Evolutionary conservation across 2,329 filamentous ascomycete genomes (phyloP), one percentile per base, ranked within the genome.

Genomic region (Diaporthe citrichinensis): DNA sequence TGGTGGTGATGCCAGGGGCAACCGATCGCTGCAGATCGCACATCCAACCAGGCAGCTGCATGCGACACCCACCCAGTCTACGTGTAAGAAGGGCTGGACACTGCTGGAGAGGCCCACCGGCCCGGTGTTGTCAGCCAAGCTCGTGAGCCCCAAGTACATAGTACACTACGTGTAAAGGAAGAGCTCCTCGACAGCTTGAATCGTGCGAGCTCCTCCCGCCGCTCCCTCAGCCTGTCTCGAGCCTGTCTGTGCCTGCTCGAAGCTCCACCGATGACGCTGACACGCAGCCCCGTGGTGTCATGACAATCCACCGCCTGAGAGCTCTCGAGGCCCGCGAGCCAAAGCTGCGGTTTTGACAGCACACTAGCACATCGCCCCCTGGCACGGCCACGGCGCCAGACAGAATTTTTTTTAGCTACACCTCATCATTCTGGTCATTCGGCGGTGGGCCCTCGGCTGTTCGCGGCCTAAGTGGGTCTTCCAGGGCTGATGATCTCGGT

Each of bases 401-500:
- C 44, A 68, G 44, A 53, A 20, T 68, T 68, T 51, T 67, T 51
- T 67, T 68, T 68, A 68, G 46, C 65, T 28, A 5, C 46, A 39
- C 39, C 31, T 68, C 65, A 51, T 67, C 61, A 53, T 39, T 68
- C 46, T 68, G 46, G 39, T 65, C 44, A 53, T 53, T 53, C 23
- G 36, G 46, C 65, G n/a, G n/a, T 53, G 46, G 61, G 20, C 7
- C 65, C 51, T 73, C 53, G 74, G 69, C 69, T 73, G 31, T 55
- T 68, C 61, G 61, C 71, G 74, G 58, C n/a, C 59, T 7, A 58
- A 34, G 73, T 44, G 68, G 73, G n/a, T 41, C 71, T 53, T 62
- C 34, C 74, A 74, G 74, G 74, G 71, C 71, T 74, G 62, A 74
- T 67, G 55, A 51, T 58, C 57, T 67, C 55, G 53, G 69, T 49